Evolutionary conservation across 768 basidiomycete genomes (phyloP), one percentile per base, ranked within the genome.

Genomic region (Mycena amicta): DNA sequence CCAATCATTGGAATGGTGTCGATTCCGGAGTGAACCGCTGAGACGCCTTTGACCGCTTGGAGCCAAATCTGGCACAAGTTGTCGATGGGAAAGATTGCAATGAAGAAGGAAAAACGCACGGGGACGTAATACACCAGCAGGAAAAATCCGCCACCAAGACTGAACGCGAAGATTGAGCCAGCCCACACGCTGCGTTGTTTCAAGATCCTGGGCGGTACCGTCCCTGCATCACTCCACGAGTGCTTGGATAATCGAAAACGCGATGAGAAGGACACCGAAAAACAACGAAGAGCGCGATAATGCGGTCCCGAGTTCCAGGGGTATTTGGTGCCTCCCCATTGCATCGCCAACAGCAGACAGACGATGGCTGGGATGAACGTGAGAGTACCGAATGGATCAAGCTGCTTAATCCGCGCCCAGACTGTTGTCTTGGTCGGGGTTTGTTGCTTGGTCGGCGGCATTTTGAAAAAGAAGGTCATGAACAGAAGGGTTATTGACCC

Each of bases 271-370:
- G 64, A 70, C 25, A 4, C 28, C 54, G 27, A 49, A 55, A 29
- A 33, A 23, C n/a, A 5, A 55, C 54, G 45, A 55, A 50, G 11
- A 50, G 49, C 20, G 12, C 49, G 20, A 50, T 50, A 12, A 50
- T 50, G 49, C 49, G 49, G 30, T 28, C 43, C 47, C 72, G n/a
- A 70, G 52, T 61, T 64, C 80, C 80, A 82, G 1, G 74, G 65
- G 60, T 75, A 74, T 15, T 66, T 64, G 60, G 75, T 74, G 0
- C 80, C 80, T 22, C 79, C 80, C 75, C 76, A 78, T 53, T 78
- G 74, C 2, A 81, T 66, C 5, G 79, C 73, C 6, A 80, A 67
- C 30, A 64, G 56, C 4, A 60, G 53, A 45, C 56, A 58, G 15
- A 54, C 52, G 39, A 61, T 54, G 16, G 56, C 49, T 4, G 55